Percentiles rank a stretch among this genome's conserved stretches.
Evolutionary conservation across 1,284 basidiomycete species (phyloP).

Genomic region (Trichosporon ovoides): DNA sequence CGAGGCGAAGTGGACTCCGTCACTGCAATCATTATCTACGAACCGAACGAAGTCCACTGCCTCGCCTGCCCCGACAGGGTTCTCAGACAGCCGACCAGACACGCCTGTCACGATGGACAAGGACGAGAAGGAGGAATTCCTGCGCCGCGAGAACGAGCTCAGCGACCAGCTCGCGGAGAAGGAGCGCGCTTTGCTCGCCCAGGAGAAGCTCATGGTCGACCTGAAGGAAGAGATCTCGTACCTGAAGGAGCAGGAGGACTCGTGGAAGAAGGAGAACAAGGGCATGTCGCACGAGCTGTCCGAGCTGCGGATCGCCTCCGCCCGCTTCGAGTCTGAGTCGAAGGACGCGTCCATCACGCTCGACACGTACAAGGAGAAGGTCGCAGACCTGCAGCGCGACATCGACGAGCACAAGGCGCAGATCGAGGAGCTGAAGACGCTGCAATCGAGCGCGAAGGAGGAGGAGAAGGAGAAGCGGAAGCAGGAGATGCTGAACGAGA

Average conservation of each 20-base stretch:
- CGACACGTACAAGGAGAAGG: conserved; percentile 94
- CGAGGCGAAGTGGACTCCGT: conserved; percentile 72
- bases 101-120: conserved; percentile 70
- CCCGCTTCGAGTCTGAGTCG: conserved; percentile 88
- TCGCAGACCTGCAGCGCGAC: conserved; percentile 77
- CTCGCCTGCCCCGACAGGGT: conserved; percentile 61
- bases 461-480: conserved; percentile 99
- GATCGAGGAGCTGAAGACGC: conserved; percentile 72
- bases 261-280: conserved; percentile 70
- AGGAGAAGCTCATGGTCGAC: conserved; percentile 62
- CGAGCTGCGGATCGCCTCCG: conserved; percentile 85
- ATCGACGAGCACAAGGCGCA: conserved; percentile 83
- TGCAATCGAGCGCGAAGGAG: conserved; percentile 78
- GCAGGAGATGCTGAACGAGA: conserved; percentile 98
- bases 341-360: conserved; percentile 93
- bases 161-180: conserved; percentile 88
- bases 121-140: conserved; percentile 96
- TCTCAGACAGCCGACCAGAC: conserved; percentile 49
- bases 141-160: conserved; percentile 93
- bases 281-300: conserved; percentile 72
- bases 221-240: conserved; percentile 76
- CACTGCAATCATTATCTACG: conserved; percentile 12
- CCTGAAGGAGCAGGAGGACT: conserved; percentile 82
- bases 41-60: conserved; percentile 1
- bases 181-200: conserved; percentile 69